Evolutionary conservation across 1,284 basidiomycete species (phyloP).

Genomic region (Puccinia novopanici): DNA sequence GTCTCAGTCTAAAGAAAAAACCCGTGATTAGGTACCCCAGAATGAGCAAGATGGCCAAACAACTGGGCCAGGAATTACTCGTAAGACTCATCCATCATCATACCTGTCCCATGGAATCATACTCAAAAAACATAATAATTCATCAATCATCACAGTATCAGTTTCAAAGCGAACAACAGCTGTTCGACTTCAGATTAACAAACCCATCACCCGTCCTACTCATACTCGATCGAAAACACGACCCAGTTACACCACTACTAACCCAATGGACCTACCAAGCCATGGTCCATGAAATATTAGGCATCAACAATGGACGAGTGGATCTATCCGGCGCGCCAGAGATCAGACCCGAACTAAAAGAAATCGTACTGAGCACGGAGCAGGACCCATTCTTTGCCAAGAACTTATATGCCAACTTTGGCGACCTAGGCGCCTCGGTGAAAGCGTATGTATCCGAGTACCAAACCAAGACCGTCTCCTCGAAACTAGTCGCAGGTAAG

Average conservation of each 20-base stretch:
- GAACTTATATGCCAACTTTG: constrained; percentile 90
- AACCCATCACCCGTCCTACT: constrained; percentile 64
- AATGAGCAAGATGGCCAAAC: constrained; percentile 88
- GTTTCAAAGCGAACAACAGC: constrained; percentile 60
- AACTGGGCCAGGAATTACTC: constrained; percentile 80
- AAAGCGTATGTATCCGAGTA: constrained; percentile 94
- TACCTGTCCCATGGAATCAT: no score
- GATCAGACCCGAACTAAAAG: constrained; percentile 82
- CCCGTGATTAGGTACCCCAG: constrained; percentile 88
- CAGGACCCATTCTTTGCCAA: constrained; percentile 94
- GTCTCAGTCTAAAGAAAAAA: constrained; percentile 93
- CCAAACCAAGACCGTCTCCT: constrained; percentile 73
- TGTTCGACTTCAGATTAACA: constrained; percentile 65
- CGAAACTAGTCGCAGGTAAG: constrained; percentile 63
- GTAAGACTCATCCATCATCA: constrained; percentile 74
- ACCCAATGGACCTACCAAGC: constrained; percentile 99
- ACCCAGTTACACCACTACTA: constrained; percentile 95
- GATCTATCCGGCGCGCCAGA: constrained; percentile 81
- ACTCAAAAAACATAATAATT: no score
- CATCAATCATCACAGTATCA: constrained; percentile 54
- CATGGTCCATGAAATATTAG: constrained; percentile 95
- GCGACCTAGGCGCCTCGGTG: constrained; percentile 89
- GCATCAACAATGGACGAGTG: constrained; percentile 91
- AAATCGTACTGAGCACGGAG: constrained; percentile 87
- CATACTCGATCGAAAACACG: constrained; percentile 81